Percentiles rank a stretch among this genome's conserved stretches.
Conservation (phyloP, 2,329 filamentous ascomycete species). For the Geosmithia morbida region DNA sequence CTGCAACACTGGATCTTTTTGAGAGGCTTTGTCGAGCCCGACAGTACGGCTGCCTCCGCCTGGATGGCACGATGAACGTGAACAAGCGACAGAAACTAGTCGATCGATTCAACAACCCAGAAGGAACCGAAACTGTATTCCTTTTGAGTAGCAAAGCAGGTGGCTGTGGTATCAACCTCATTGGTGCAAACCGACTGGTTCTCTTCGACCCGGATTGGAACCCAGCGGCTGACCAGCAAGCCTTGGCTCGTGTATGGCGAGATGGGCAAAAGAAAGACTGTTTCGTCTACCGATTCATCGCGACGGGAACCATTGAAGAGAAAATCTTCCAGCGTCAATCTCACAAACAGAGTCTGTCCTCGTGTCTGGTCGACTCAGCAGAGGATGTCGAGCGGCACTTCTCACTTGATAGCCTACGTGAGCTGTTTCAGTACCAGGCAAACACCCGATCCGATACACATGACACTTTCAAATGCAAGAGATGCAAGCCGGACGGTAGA, state of each 20-base stretch:
- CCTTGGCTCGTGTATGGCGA: conserved; percentile 92
- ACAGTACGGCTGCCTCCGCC: conserved; percentile 70
- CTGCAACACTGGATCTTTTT: conserved; percentile 88
- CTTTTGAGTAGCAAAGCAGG: conserved; percentile 94
- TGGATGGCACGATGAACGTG: conserved; percentile 96
- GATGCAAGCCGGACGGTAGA: conserved; percentile 75
- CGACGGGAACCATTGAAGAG: conserved; percentile 94
- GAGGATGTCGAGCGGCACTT: conserved; percentile 98
- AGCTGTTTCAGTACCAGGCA: conserved; percentile 84
- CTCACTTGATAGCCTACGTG: conserved; percentile 74
- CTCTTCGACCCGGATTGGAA: conserved; percentile 98
- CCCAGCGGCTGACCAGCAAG: conserved; percentile 92
- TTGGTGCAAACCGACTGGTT: conserved; percentile 85
- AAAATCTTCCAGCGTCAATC: conserved; percentile 98
- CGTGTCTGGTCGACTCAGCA: conserved; percentile 88
- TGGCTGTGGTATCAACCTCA: conserved; percentile 90
- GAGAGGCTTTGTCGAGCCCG: conserved; percentile 78
- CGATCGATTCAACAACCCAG: conserved; percentile 91
- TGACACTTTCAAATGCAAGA: conserved; percentile 96
- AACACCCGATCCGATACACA: conserved; percentile 87
- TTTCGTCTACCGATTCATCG: conserved; percentile 98
- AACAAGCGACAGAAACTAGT: conserved; percentile 95
- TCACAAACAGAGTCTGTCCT: conserved; percentile 93
- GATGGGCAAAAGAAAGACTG: conserved; percentile 99
- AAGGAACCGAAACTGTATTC: conserved; percentile 84